Conservation (phyloP, 1,139 yeast genomes). For the Candida sp. region DNA sequence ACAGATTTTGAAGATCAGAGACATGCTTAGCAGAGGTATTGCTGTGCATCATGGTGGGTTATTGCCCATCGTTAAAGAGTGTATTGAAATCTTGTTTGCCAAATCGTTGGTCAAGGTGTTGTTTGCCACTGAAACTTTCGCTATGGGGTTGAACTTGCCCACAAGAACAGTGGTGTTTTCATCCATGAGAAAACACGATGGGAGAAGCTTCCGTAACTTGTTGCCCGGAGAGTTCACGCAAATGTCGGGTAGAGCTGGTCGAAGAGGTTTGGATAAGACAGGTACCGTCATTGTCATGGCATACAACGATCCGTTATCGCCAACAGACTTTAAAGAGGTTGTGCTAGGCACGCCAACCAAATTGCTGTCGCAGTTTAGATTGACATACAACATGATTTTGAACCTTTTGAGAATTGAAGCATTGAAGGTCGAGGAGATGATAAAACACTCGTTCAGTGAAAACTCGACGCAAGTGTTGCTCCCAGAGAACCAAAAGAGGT, state of each 20-base stretch:
- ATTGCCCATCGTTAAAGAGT: conserved; percentile 93
- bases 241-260: conserved; percentile 99
- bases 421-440: conserved; percentile 94
- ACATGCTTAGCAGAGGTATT: conserved; percentile 86
- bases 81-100: conserved; percentile 91
- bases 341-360: conserved; percentile 90
- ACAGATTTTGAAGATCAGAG: conserved; percentile 82
- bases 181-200: conserved; percentile 88
- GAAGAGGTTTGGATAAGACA: conserved; percentile 92
- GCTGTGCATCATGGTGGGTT: conserved; percentile 99
- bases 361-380: conserved; percentile 86
- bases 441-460: conserved; percentile 93
- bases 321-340: conserved; percentile 72
- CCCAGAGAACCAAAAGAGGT: conserved; percentile 82
- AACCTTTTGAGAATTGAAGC: conserved; percentile 94
- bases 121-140: conserved; percentile 98
- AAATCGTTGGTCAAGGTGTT: conserved; percentile 85
- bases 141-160: conserved; percentile 97
- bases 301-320: conserved; percentile 69
- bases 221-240: conserved; percentile 98
- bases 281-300: conserved; percentile 98
- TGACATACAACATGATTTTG: conserved; percentile 95
- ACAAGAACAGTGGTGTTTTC: conserved; percentile 96
- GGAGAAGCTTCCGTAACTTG: conserved; percentile 77
- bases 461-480: conserved; percentile 83